These are phyloP conservation scores for Pleurotus salmoneostramineus DNA, from an alignment of 768 basidiomycete species.

Conservation along the genomic window DNA sequence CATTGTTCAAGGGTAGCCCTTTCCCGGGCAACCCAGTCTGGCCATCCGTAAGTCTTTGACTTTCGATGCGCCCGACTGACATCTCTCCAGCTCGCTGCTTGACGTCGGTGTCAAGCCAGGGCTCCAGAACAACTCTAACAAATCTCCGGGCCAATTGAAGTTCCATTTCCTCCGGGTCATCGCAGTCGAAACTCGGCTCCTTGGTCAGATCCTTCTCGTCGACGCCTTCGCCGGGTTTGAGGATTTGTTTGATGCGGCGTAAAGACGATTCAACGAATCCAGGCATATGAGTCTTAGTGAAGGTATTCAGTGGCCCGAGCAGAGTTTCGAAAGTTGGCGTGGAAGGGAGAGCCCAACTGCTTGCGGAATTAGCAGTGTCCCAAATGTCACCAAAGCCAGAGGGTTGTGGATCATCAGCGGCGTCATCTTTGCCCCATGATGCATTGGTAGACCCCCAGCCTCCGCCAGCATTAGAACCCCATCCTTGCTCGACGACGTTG, in stretches of 20 bases:
- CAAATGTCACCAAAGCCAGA: background rate
- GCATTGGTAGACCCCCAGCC: too few species aligned
- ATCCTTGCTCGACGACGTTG: too few species aligned
- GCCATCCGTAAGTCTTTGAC: background rate
- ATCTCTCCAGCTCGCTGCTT: background rate
- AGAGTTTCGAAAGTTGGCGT: background rate
- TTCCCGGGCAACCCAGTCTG: background rate
- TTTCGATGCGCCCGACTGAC: background rate
- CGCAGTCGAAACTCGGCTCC: background rate
- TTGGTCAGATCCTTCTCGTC: background rate
- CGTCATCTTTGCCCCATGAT: too few species aligned
- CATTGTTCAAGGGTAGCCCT: slow-evolving; percentile 21
- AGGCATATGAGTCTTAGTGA: slow-evolving; percentile 36
- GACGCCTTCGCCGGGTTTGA: slow-evolving; percentile 23
- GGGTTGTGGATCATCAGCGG: too few species aligned
- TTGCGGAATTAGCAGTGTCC: background rate
- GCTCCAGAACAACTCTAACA: slow-evolving; percentile 47
- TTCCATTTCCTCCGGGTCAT: slow-evolving; percentile 32
- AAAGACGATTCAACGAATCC: slow-evolving; percentile 57
- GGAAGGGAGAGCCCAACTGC: background rate
- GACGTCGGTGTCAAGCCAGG: slow-evolving; percentile 36
- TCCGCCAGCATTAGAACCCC: too few species aligned
- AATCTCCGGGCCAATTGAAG: slow-evolving; percentile 43
- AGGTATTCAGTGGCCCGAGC: background rate
- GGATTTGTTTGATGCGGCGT: slow-evolving; percentile 40